Evolutionary conservation across 108 stramenopile species (phyloP), one percentile per base, ranked within the genome.

Genomic region (Cyclostephanos tholiformis): DNA sequence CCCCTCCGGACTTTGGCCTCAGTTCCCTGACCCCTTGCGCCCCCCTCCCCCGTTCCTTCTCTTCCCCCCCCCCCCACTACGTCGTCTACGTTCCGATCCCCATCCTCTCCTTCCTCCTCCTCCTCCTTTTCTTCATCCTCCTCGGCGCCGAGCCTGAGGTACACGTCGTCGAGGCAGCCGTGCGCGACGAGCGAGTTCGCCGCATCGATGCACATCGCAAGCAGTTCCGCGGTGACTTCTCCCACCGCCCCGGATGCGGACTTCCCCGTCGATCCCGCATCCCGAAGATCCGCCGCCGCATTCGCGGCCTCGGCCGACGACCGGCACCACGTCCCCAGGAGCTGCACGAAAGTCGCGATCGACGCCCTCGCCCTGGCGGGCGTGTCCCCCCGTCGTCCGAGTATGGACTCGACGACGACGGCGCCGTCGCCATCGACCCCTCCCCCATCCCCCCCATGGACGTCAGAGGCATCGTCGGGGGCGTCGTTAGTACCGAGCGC

Each of bases 81-180:
- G 12, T 26, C 6, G 16, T 19, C 58, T 17, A 7, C 36, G 39
- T 36, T 27, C 9, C 39, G 22, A 46, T 19, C 38, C 17, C 36
- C 16, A 30, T 49, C 43, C 29, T 58, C 64, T 1, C 29, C 53
- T 2, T 26, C 14, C 14, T 27, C 58, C 17, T n/a, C 25, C 32
- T 35, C 26, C 6, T 36, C 55, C 25, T 46, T 14, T 56, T 17
- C 29, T 56, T 29, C 46, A 43, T 26, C 13, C n/a, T 11, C 76
- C 30, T 16, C 75, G 77, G 27, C 43, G 8, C 65, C 77, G 63
- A 89, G 68, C 43, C 63, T 62, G 7, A 84, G 39, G 46, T 71
- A 73, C 41, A 94, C 84, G 36, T 77, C 88, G 83, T 91, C 93
- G 65, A 91, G 76, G 82, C 91, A 90, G 13, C 90, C 91, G 70